Evolutionary conservation across 345 rosid genomes (phyloP).

Genomic region (Eucalyptus globulus): DNA sequence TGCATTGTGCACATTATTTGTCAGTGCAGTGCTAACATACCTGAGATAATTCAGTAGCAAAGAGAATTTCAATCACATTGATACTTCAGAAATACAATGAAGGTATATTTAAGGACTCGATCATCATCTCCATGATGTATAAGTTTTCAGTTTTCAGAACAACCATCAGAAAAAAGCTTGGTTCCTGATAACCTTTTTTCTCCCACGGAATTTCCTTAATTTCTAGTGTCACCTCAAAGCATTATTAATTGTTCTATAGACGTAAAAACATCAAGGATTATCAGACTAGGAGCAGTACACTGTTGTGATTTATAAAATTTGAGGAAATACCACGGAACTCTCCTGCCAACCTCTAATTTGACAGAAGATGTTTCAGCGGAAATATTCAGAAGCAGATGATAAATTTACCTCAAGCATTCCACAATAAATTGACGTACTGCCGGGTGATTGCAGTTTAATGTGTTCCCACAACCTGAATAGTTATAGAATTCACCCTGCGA

Average conservation of each 20-base stretch:
- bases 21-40: neutral
- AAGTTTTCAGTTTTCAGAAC: neutral
- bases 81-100: neutral
- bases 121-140: neutral
- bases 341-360: neutral
- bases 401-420: slow-evolving; percentile 76
- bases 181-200: neutral
- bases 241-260: neutral
- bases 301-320: neutral
- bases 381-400: neutral
- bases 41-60: neutral
- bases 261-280: neutral
- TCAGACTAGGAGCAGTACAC: neutral
- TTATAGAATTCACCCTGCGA: slow-evolving; percentile 94
- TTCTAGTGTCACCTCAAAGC: neutral
- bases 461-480: slow-evolving; percentile 97
- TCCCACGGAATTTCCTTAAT: neutral
- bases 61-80: neutral
- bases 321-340: neutral
- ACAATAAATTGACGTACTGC: slow-evolving; percentile 81
- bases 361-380: neutral
- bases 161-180: neutral
- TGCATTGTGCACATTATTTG: neutral
- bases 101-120: neutral
- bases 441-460: slow-evolving; percentile 98